Conservation (phyloP, 805 yeast species). For the Candida broadrunensis region DNA sequence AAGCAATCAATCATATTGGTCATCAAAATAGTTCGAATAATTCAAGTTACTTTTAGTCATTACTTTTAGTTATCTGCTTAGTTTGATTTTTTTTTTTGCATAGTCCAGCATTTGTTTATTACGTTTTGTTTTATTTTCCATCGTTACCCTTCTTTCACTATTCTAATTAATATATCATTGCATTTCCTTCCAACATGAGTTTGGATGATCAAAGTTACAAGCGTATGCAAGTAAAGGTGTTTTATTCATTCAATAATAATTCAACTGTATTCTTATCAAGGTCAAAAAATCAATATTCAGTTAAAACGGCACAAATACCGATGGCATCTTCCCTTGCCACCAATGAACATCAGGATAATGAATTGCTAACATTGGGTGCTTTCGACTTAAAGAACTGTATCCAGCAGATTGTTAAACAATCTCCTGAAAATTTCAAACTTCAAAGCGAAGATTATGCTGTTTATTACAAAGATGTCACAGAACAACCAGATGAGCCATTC, state of each 20-base stretch:
- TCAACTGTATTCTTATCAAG: slow-evolving; percentile 42
- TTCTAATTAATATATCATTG: too few relatives aligned
- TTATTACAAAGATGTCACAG: slow-evolving; percentile 44
- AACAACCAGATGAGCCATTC: slow-evolving; percentile 48
- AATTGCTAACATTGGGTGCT: slow-evolving; percentile 38
- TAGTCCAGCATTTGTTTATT: too few relatives aligned
- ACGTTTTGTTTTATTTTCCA: too few relatives aligned
- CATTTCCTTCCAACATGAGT: slow-evolving; percentile 2
- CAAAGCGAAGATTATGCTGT: slow-evolving; percentile 41
- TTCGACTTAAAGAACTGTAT: slow-evolving; percentile 38
- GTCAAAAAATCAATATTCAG: slow-evolving; percentile 29
- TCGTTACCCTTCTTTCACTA: too few relatives aligned
- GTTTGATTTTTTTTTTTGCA: too few relatives aligned
- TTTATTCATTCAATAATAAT: slow-evolving; percentile 43
- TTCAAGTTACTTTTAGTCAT: too few relatives aligned
- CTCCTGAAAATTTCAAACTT: slow-evolving; percentile 42
- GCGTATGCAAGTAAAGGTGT: slow-evolving; percentile 44
- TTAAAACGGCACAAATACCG: slow-evolving; percentile 38
- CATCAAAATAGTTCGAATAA: too few relatives aligned
- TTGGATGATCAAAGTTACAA: slow-evolving; percentile 12
- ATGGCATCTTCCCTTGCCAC: slow-evolving; percentile 10
- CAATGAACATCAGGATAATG: slow-evolving; percentile 14
- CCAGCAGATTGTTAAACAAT: slow-evolving; percentile 33
- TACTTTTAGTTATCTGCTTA: too few relatives aligned
- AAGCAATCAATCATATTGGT: too few relatives aligned